These are phyloP conservation scores for Meira nashicola DNA, from an alignment of 1,284 basidiomycete species.

Conservation along the genomic window DNA sequence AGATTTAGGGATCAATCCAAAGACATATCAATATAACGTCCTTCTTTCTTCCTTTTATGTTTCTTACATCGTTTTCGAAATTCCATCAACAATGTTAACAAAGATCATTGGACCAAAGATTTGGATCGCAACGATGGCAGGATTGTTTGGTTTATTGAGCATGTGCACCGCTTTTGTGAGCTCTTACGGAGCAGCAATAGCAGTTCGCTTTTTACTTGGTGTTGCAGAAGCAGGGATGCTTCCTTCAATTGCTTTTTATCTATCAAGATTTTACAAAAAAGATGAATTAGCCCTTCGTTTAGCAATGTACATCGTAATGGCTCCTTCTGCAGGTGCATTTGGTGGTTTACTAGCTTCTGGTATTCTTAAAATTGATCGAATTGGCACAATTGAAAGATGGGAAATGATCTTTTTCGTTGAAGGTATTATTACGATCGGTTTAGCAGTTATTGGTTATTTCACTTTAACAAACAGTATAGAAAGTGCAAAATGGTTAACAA, in stretches of 20 bases:
- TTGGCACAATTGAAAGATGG: conserved; percentile 25
- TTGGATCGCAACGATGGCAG: conserved; percentile 18
- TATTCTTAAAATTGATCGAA: conserved; percentile 35
- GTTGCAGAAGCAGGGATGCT: conserved; percentile 52
- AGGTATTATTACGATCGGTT: conserved; percentile 51
- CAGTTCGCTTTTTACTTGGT: conserved; percentile 51
- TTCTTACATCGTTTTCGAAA: conserved; percentile 35
- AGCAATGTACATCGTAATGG: conserved; percentile 41
- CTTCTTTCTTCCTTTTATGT: conserved; percentile 24
- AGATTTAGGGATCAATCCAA: conserved; percentile 37
- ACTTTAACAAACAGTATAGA: conserved; percentile 50
- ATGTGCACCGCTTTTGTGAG: conserved; percentile 48
- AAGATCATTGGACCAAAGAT: conserved; percentile 20
- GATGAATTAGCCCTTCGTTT: conserved; percentile 51
- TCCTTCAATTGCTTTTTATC: conserved; percentile 45
- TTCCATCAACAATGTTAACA: conserved; percentile 13
- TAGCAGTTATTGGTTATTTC: conserved; percentile 48
- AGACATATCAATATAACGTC: conserved; percentile 25
- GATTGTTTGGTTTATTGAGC: conserved; percentile 26
- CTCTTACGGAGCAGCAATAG: conserved; percentile 48
- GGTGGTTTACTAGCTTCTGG: conserved; percentile 46
- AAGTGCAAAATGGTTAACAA: conserved; percentile 50
- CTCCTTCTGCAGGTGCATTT: conserved; percentile 43
- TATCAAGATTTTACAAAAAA: conserved; percentile 52
- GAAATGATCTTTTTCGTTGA: conserved; percentile 24